A percentile compares a stretch with the other conserved stretches of the same genome.
These are phyloP conservation scores for Thecaphora thlaspeos DNA, from an alignment of 1,284 basidiomycete species.

Conservation along the genomic window DNA sequence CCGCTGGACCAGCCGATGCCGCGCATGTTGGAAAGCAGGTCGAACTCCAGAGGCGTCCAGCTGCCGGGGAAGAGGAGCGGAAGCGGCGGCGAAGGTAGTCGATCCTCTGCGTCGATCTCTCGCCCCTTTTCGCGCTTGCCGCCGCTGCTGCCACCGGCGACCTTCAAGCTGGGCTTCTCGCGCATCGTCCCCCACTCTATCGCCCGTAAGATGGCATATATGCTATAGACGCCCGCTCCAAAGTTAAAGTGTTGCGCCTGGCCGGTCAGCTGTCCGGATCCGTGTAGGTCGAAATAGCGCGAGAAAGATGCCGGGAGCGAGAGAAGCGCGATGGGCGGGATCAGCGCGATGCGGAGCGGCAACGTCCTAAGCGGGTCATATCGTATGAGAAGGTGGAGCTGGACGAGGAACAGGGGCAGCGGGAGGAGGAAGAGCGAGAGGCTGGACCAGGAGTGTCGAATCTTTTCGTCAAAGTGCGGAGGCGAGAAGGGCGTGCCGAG, in stretches of 20 bases:
- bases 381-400: constrained; percentile 24
- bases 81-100: constrained; percentile 3
- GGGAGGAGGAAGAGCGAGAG: constrained; percentile 5
- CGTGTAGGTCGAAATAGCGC: constrained; percentile 8
- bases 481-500: too few species aligned
- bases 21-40: constrained; percentile 24
- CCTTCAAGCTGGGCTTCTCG: constrained; percentile 12
- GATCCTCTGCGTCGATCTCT: too few species aligned
- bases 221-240: constrained; percentile 9
- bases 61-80: constrained; percentile 27
- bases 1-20: constrained; percentile 35
- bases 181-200: constrained; percentile 9
- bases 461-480: constrained; percentile 20
- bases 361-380: constrained; percentile 11
- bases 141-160: not conserved
- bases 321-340: constrained; percentile 16
- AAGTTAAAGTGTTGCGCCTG: constrained; percentile 18
- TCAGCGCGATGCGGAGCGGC: constrained; percentile 8
- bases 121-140: not conserved
- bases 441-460: constrained; percentile 8
- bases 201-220: constrained; percentile 5
- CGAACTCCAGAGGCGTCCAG: constrained; percentile 16
- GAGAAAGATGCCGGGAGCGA: constrained; percentile 10
- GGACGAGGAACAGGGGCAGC: constrained; percentile 9
- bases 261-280: constrained; percentile 13